Evolutionary conservation across 2,329 filamentous ascomycete species (phyloP), one percentile per base, ranked within the genome.

Genomic region (Endothia cerciana): DNA sequence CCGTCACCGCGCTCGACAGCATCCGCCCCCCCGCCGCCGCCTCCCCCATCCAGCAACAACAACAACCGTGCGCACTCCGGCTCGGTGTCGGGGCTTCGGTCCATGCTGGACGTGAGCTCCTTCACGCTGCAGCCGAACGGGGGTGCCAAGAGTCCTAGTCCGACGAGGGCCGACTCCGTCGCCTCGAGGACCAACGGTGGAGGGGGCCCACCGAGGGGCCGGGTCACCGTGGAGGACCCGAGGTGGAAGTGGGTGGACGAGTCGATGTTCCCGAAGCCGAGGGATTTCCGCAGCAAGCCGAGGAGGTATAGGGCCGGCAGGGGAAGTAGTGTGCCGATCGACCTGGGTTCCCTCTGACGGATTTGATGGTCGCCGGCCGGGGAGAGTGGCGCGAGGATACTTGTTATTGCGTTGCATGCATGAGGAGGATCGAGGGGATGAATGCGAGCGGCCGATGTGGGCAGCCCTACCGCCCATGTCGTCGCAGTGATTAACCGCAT

Each of bases 261-360:
- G 72, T 86, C 84, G 43, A 84, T 91, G 71, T 83, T 98, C 57
- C 94, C 95, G 0, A 94, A 93, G 72, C 94, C 94, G 28, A 85
- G 94, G 73, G 88, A 91, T 1, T 97, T 96, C 74, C 79, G 83
- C 1, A 91, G 90, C n/a, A 88, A 87, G 3, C 80, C 85, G 25
- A 93, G 91, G 76, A 88, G 87, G 75, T 99, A 98, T 78, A 85
- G 94, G 69, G 95, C 95, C 43, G 95, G 95, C 10, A 87, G 94
- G 74, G 94, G 93, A 40, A 97, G 93, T 79, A 97, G 92, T 81
- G 94, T 98, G 71, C 95, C 95, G 38, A 81, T 98, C 72, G 92
- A 98, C 81, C 78, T 99, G 74, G 87, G 82, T 70, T 82, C 84
- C 17, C 83, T 90, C 56, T 79, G 53, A 57, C 53, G 57, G 13